Base-by-base conservation (phyloP, 2,329 filamentous ascomycete species). In the Erysiphe pulchra region DNA sequence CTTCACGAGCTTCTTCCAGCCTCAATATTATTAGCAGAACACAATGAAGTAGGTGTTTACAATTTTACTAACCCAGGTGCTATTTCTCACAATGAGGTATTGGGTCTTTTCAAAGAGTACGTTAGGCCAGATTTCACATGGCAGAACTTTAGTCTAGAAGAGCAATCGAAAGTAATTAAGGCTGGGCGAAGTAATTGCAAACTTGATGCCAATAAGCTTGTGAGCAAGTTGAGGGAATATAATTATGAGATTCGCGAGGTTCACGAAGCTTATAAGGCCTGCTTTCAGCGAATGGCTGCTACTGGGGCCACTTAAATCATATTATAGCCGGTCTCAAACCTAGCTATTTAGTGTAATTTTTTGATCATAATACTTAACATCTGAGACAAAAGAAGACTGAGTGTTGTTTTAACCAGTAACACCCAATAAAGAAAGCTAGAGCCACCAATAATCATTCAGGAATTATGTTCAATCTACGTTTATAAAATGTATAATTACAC, bases 21-120 rank as follows among this genome's bases (percentile, higher is more conserved):
- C 12, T 68, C 71, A 2, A 64, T 78, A 49, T 56, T 74, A 41
- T 61, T 78, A 51, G 69, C 74, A 28, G 70, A 77, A 57, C 65
- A 75, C 59, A 61, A 63, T 37, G 74, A 77, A 38, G 70, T 67
- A 1, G 75, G 75, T 16, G 63, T 80, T 51, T 77, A 74, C 61
- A 80, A 80, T 62, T 78, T 79, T 58, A 78, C 74, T 49, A 80
- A 79, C 60, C 75, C 75, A 0, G 75, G 75, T 12, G 71, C 73
- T 50, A 78, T 80, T 57, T 75, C 72, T n/a, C 75, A 79, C 61
- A 79, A 79, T 57, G 73, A 79, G 60, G 73, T 80, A 7, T 63
- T 80, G 36, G 53, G 61, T 2, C 61, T 80, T 38, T 78, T 77
- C 61, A 69, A 68, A 53, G 66, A 77, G 50, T 72, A 75, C 51